Conservation (phyloP, 495 filamentous ascomycete species). For the Talaromyces liani region DNA sequence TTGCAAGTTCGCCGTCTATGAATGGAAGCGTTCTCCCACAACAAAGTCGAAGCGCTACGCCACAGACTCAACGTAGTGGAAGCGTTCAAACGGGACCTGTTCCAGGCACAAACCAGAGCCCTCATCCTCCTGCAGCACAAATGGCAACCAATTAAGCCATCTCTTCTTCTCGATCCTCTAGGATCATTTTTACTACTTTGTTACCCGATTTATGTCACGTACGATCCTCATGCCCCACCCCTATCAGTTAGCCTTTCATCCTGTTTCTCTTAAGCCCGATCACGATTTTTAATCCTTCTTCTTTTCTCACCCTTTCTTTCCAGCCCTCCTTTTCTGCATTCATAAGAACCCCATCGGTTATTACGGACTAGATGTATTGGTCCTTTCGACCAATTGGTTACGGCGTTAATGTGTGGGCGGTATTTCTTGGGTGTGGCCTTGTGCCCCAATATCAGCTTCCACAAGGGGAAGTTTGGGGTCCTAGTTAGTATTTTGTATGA, state of each 20-base stretch:
- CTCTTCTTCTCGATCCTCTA: neutral
- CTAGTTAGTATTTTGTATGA: neutral
- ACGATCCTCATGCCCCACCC: neutral
- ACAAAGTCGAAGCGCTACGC: slow-evolving; percentile 40
- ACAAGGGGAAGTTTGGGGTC: neutral
- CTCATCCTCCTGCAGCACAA: slow-evolving; percentile 37
- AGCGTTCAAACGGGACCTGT: slow-evolving; percentile 31
- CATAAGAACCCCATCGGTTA: neutral
- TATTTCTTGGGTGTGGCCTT: neutral
- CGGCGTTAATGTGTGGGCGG: slow-evolving; percentile 1
- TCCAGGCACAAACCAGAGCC: slow-evolving; percentile 34
- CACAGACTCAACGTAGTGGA: slow-evolving; percentile 41
- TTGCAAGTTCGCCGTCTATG: slow-evolving; percentile 33
- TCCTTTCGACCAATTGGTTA: slow-evolving; percentile 3
- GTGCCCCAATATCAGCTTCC: neutral
- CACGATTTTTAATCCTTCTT: neutral
- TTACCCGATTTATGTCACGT: neutral
- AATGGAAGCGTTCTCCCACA: slow-evolving; percentile 30
- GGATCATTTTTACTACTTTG: neutral
- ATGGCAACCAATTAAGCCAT: slow-evolving; percentile 25
- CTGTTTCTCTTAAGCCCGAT: neutral
- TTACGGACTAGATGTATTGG: neutral
- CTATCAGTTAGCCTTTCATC: neutral
- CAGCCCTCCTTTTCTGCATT: neutral
- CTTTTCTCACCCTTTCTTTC: neutral